phyloP scores from a whole-genome alignment of 202 grass and related monocot species.

The Dendrocalamus latiflorus region DNA sequence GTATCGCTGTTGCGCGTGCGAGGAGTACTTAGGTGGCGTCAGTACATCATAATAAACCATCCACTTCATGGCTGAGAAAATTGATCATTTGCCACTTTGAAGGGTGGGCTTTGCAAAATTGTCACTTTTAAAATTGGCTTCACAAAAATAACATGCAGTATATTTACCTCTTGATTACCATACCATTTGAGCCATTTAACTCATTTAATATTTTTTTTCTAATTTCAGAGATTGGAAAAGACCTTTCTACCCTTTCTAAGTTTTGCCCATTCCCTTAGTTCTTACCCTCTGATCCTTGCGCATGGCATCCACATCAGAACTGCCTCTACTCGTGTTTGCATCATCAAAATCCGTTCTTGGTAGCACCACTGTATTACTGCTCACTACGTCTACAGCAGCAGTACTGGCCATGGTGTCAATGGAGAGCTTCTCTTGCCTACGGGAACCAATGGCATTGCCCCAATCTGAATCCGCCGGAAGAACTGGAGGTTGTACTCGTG shows the following conservation, averaged over 20 bases:
- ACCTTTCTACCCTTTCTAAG: too few species aligned
- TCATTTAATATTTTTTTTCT: too few species aligned
- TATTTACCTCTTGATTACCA: too few species aligned
- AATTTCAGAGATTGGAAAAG: too few species aligned
- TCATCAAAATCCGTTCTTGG: slow-evolving; percentile 29
- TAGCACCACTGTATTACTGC: slow-evolving; percentile 22
- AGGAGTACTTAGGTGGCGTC: background rate
- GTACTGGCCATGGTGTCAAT: background rate
- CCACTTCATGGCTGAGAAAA: too few species aligned
- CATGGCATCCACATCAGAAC: background rate
- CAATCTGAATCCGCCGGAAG: background rate
- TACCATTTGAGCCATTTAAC: too few species aligned
- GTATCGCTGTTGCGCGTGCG: slow-evolving; percentile 11
- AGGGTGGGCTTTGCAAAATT: too few species aligned
- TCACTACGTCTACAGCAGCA: background rate
- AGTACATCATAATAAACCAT: background rate
- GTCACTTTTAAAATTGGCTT: too few species aligned
- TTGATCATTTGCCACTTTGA: too few species aligned
- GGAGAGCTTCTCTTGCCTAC: slow-evolving; percentile 13
- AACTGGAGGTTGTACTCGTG: background rate
- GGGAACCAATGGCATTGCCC: background rate
- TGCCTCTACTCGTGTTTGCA: too few species aligned
- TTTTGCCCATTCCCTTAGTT: slow-evolving; percentile 14
- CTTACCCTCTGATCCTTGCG: background rate
- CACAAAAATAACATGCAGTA: too few species aligned